Evolutionary conservation across 495 filamentous ascomycete species (phyloP), one percentile per base, ranked within the genome.

Genomic region (Peziza echinospora): DNA sequence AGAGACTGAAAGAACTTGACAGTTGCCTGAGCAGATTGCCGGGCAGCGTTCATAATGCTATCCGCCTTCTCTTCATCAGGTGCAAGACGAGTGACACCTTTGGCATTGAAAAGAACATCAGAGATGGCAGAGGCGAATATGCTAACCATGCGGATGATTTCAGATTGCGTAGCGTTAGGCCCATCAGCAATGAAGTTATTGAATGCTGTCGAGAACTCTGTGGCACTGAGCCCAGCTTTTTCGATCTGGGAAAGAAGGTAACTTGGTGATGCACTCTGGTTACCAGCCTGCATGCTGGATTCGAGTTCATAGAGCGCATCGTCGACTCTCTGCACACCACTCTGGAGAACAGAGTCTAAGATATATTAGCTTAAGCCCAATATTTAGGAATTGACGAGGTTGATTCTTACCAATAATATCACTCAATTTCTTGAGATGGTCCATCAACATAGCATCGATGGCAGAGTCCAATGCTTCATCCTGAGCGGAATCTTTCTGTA

Each of bases 151-250:
- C 87, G 84, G 63, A 94, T 96, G 47, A 96, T 79, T 51, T 89
- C 84, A 3, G 80, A 73, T 58, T 93, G 83, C 8, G 76, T 79
- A 64, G 82, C 85, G 66, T 85, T 92, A 3, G 89, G 89, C 0
- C 89, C 89, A 63, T 97, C 89, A 13, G 85, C 86, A 51, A 97
- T 91, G 63, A 84, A 94, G 60, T 87, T 85, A 67, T 93, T 96
- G 71, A 94, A 96, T 0, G 89, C 76, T 2, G 87, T 94, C 0
- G 87, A 86, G 60, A 97, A 97, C 56, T 96, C 89, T 45, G 82
- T 96, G 3, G 87, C 84, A 47, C 76, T 92, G 11, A 83, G 73
- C n/a, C 82, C 83, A 0, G 89, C 89, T 65, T 94, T 97, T 61
- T 97, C 89, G 43, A 93, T 82, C 61, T 94, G 89, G 1, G 87